Conservation (phyloP, 352 stramenopile species). For the Phytophthora ramorum region DNA sequence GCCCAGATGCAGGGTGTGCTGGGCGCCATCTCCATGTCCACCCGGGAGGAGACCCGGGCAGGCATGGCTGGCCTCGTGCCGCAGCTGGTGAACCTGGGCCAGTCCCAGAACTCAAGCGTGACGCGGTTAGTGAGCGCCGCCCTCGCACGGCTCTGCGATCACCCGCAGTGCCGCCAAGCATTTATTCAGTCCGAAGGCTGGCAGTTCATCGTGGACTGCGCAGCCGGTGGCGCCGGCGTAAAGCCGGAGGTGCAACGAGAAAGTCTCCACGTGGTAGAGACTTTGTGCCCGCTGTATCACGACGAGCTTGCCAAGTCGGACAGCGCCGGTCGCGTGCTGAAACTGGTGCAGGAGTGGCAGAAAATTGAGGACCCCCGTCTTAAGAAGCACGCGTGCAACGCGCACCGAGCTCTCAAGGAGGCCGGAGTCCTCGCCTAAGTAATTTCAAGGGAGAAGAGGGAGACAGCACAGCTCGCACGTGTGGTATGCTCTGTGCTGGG, state of each 20-base stretch:
- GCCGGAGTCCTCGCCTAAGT: slow-evolving; percentile 78
- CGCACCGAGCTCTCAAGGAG: slow-evolving; percentile 77
- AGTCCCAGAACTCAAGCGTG: slow-evolving; percentile 70
- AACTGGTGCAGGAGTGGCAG: slow-evolving; percentile 79
- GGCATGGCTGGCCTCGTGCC: slow-evolving; percentile 75
- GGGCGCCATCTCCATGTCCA: slow-evolving; percentile 80
- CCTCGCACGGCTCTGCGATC: slow-evolving; percentile 81
- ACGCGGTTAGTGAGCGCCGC: slow-evolving; percentile 73
- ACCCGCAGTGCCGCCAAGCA: slow-evolving; percentile 83
- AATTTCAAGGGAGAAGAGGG: slow-evolving; percentile 30
- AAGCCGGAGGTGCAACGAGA: slow-evolving; percentile 81
- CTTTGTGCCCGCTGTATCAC: slow-evolving; percentile 82
- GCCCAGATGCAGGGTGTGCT: slow-evolving; percentile 86
- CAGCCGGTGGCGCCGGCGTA: slow-evolving; percentile 64
- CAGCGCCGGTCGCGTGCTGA: slow-evolving; percentile 62
- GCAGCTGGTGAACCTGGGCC: slow-evolving; percentile 67
- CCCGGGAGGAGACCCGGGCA: slow-evolving; percentile 58
- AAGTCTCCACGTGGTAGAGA: slow-evolving; percentile 89
- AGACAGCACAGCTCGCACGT: slow-evolving; percentile 7
- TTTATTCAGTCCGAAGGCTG: slow-evolving; percentile 85
- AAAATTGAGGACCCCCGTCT: slow-evolving; percentile 85
- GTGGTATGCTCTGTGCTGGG: slow-evolving; percentile 13
- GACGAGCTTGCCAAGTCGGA: slow-evolving; percentile 79
- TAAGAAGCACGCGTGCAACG: slow-evolving; percentile 88
- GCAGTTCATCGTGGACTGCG: slow-evolving; percentile 86